Base-by-base conservation (phyloP, 495 filamentous ascomycete species). In the Podospora sp. region DNA sequence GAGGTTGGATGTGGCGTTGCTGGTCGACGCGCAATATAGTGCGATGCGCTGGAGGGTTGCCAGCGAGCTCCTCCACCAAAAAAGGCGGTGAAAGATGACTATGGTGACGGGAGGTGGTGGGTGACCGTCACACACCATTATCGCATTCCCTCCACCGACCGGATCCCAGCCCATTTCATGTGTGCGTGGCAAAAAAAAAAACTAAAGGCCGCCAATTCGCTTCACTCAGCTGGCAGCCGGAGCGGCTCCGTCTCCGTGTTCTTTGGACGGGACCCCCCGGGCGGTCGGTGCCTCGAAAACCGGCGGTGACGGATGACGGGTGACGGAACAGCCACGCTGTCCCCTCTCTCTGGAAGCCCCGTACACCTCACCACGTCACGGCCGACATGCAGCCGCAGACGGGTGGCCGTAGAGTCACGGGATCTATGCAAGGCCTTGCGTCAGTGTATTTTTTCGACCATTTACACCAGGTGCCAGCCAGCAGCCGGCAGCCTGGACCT, bases 391-490 rank as follows among this genome's bases (percentile, higher is more conserved):
- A 62, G 29, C 40, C 40, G 40, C 40, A n/a, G n/a, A n/a, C n/a
- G 40, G 40, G 40, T 46, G 40, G 40, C 40, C 40, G 56, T 52
- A 57, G 56, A 64, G 65, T 75, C 73, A 77, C 69, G 66, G 69
- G 71, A 72, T 46, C 24, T 20, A 33, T 57, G 26, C 16, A 49
- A 52, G 14, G 21, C 51, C 65, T 68, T 75, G 60, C 70, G 63
- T 63, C 64, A 69, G 65, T 60, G 51, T 53, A 26, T 29, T 27
- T 12, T 56, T 25, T 62, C n/a, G n/a, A n/a, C n/a, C n/a, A n/a
- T 62, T 21, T 18, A 12, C 5, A 18, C 40, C 16, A 46, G 40
- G 9, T 46, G 40, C 40, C 16, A 46, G 12, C 40, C 40, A 33
- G 29, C 29, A 33, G 29, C 11, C 27, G 51, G 67, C 69, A 67